phyloP scores from a whole-genome alignment of 2,329 filamentous ascomycete species.

The Clarireedia monteithiana region DNA sequence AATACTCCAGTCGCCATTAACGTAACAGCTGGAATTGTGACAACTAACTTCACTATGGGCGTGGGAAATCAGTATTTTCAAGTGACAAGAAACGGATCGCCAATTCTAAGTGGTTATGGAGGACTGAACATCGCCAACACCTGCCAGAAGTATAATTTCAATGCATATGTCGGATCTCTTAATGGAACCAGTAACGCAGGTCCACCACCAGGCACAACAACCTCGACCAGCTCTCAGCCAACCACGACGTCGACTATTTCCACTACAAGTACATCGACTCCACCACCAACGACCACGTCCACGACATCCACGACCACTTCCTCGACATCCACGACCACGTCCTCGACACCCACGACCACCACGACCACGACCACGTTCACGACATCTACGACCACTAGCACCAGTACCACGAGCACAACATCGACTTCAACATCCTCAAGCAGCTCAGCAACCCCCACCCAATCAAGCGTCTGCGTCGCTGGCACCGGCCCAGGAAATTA shows the following conservation, averaged over 20 bases:
- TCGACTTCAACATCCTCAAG: background rate
- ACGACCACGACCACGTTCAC: background rate
- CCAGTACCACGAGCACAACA: background rate
- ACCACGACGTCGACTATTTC: constrained; percentile 5
- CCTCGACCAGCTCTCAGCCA: background rate
- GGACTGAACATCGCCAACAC: constrained; percentile 21
- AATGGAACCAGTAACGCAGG: constrained; percentile 8
- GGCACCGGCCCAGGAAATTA: constrained; percentile 30
- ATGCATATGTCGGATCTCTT: constrained; percentile 29
- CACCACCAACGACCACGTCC: background rate
- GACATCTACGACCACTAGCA: background rate
- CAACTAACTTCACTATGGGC: constrained; percentile 28
- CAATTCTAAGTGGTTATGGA: constrained; percentile 19
- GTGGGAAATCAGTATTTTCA: constrained; percentile 27
- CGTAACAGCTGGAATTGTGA: constrained; percentile 28
- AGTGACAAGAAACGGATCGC: constrained; percentile 20
- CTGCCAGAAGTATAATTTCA: constrained; percentile 29
- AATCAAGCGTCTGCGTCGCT: constrained; percentile 14
- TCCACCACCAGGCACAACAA: constrained; percentile 2
- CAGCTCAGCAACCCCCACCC: background rate
- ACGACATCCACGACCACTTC: background rate
- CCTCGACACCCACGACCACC: background rate
- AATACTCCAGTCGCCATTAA: constrained; percentile 21
- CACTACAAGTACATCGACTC: background rate
- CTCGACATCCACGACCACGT: background rate